These are phyloP conservation scores for Pythium aphanidermatum DNA, from an alignment of 352 stramenopile genomes.

Conservation along the genomic window DNA sequence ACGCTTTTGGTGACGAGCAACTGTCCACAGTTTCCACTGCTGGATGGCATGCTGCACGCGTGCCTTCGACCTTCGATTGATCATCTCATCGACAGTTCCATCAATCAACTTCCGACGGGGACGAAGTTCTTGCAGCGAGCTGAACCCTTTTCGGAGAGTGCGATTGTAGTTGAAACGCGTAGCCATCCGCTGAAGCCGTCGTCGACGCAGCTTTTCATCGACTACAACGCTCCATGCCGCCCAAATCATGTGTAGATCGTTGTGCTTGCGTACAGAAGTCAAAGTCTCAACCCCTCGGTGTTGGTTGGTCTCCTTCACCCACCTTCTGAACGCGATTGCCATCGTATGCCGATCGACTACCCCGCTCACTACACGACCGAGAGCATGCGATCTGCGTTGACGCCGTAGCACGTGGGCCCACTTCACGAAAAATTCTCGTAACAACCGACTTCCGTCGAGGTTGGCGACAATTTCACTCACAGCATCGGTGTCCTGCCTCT, in stretches of 20 bases:
- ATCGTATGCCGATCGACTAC: no score
- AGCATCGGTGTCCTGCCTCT: no score
- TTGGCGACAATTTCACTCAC: conserved; percentile 3
- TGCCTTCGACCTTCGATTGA: no score
- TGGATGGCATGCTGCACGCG: no score
- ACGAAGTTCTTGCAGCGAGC: neutral
- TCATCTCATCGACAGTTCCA: neutral
- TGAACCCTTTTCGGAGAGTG: conserved; percentile 7
- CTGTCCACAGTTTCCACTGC: no score
- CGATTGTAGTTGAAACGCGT: conserved; percentile 15
- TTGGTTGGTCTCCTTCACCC: no score
- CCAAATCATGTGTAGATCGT: no score
- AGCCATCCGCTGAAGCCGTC: conserved; percentile 7
- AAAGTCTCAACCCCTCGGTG: no score
- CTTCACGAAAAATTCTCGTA: conserved; percentile 5
- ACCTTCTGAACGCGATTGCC: no score
- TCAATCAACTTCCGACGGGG: neutral
- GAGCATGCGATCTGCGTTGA: neutral
- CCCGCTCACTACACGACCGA: conserved; percentile 2
- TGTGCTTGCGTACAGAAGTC: no score
- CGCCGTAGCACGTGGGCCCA: conserved; percentile 3
- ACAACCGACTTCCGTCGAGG: neutral
- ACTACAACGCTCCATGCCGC: conserved; percentile 3
- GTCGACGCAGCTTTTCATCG: conserved; percentile 2
- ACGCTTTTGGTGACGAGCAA: no score